phyloP scores from a whole-genome alignment of 305 asterid species.

The Fraxinus ornus region DNA sequence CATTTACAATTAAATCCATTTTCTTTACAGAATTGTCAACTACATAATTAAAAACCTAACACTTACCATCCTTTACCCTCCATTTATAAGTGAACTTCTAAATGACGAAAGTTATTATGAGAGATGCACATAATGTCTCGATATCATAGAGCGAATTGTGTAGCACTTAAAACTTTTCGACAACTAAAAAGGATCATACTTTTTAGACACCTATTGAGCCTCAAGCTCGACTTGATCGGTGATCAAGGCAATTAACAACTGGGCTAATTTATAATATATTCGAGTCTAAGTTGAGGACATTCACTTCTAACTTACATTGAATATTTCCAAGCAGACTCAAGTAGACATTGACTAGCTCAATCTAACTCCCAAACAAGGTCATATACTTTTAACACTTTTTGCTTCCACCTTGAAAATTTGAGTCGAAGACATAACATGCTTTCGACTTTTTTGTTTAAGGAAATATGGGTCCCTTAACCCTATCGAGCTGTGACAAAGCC shows the following conservation, averaged over 20 bases:
- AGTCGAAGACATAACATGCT: background rate
- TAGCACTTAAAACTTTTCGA: too few species aligned
- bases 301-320: background rate
- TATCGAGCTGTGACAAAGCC: too few species aligned
- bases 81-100: too few species aligned
- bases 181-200: background rate
- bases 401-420: background rate
- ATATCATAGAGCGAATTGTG: too few species aligned
- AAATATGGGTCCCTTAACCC: too few species aligned
- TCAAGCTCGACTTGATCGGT: background rate
- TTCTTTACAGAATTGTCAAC: too few species aligned
- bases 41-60: too few species aligned
- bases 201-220: background rate
- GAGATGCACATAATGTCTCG: too few species aligned
- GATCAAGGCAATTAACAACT: background rate
- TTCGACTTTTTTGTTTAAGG: too few species aligned
- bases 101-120: too few species aligned
- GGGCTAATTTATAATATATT: background rate
- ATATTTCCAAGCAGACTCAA: background rate
- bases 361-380: background rate
- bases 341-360: background rate
- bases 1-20: too few species aligned
- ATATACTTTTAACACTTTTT: background rate
- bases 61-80: too few species aligned
- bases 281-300: background rate